Evolutionary conservation across 352 stramenopile species (phyloP), one percentile per base, ranked within the genome.

Genomic region (Pythium myriotylum): DNA sequence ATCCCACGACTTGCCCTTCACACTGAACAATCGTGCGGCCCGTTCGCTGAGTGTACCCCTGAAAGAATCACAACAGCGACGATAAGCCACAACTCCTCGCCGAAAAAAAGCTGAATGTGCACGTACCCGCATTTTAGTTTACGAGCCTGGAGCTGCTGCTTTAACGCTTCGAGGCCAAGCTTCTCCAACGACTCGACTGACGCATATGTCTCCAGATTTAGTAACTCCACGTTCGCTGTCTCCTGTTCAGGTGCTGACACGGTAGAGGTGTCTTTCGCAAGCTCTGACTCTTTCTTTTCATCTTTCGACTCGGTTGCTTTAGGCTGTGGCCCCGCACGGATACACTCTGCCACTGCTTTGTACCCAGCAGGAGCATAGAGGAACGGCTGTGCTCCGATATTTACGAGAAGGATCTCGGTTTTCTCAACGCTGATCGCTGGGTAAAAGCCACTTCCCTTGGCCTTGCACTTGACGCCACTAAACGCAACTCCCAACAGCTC

Each of bases 121-220:
- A 76, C 79, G 29, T 86, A 95, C 86, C 97, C 97, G 84, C 95
- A 99, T 74, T 99, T 99, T 24, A 99, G 80, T 13, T 90, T 87
- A 27, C 98, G 85, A 35, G 78, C 77, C 68, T 87, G 77, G 6
- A 99, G 79, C 59, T 98, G 91, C 16, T 81, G 70, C 75, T 99
- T 99, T 14, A 99, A 72, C 12, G 60, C 65, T 50, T 98, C 94
- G 26, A 96, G 75, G 14, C 95, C 94, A 5, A 99, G 72, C 4
- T 71, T 77, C 51, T 96, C 80, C 47, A 98, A 77, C n/a, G 81
- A 80, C 7, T 80, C 72, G 5, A 76, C 62, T 13, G 70, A 78
- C 26, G 77, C 81, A 64, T 83, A 95, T 8, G 67, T 51, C 41
- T 74, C 72, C 45, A 94, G 42, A 24, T 93, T 72, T 8, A 89